A percentile compares a stretch with the other conserved stretches of the same genome.
Conservation (phyloP, 108 stramenopile species). For the Skeletonema marinoi region DNA sequence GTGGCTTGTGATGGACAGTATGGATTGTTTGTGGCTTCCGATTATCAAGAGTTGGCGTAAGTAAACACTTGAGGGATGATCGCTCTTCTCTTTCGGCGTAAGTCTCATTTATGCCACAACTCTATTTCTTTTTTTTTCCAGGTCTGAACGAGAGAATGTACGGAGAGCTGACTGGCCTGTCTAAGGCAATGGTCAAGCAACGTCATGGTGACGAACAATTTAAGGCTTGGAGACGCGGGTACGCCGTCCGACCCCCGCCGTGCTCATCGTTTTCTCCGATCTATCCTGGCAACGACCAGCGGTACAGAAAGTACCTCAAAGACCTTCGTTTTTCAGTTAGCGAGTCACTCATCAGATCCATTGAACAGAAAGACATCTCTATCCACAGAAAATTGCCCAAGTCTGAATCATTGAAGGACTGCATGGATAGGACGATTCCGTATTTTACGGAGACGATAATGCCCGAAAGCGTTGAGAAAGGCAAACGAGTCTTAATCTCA, state of each 20-base stretch:
- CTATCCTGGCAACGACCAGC: conserved; percentile 89
- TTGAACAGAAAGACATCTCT: conserved; percentile 66
- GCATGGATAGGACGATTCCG: conserved; percentile 90
- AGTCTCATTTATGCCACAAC: background rate
- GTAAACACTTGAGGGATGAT: conserved; percentile 56
- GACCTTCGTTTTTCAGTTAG: conserved; percentile 77
- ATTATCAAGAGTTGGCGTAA: conserved; percentile 93
- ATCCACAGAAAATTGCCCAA: conserved; percentile 86
- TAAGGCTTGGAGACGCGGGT: conserved; percentile 90
- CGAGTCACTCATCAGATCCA: conserved; percentile 79
- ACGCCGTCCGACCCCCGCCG: conserved; percentile 80
- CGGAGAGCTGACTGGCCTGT: conserved; percentile 84
- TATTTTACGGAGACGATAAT: conserved; percentile 89
- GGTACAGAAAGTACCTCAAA: conserved; percentile 81
- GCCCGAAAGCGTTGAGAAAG: conserved; percentile 84
- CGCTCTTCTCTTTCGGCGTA: background rate
- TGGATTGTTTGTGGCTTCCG: conserved; percentile 93
- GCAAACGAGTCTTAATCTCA: conserved; percentile 94
- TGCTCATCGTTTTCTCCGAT: conserved; percentile 75
- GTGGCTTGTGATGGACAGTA: conserved; percentile 87
- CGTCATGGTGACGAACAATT: conserved; percentile 94
- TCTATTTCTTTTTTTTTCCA: conserved; percentile 30
- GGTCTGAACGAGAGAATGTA: conserved; percentile 84
- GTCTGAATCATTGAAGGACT: conserved; percentile 89
- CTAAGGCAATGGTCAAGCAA: conserved; percentile 92